phyloP scores from a whole-genome alignment of 768 basidiomycete species.

The Pulveroboletus sp. region DNA sequence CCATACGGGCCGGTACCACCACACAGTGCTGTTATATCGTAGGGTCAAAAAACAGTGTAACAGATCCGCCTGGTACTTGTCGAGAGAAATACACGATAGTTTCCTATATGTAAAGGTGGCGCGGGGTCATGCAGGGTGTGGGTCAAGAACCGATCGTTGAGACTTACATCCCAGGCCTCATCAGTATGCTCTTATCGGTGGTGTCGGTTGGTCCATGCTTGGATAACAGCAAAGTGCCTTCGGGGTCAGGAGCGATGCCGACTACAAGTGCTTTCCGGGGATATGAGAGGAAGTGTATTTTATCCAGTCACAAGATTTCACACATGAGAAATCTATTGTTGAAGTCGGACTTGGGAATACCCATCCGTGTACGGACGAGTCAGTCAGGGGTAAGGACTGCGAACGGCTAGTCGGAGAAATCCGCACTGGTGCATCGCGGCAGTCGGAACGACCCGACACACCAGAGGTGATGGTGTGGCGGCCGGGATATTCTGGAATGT shows the following conservation, averaged over 20 bases:
- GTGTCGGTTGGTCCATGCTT: slow-evolving; percentile 6
- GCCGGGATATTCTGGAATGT: neutral
- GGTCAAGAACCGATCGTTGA: neutral
- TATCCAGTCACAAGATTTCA: neutral
- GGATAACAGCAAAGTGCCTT: neutral
- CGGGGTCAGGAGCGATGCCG: neutral
- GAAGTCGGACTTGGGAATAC: neutral
- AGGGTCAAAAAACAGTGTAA: slow-evolving; percentile 16
- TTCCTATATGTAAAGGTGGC: slow-evolving; percentile 16
- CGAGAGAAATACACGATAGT: too few relatives aligned
- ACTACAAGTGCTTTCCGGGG: neutral
- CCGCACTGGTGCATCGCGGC: neutral
- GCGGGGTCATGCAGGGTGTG: slow-evolving; percentile 9
- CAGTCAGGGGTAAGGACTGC: slow-evolving; percentile 3
- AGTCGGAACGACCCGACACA: neutral
- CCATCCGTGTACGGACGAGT: neutral
- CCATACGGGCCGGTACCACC: neutral
- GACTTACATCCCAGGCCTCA: too few relatives aligned
- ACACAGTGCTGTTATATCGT: slow-evolving; percentile 6
- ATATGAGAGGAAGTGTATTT: neutral
- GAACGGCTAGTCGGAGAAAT: slow-evolving; percentile 1
- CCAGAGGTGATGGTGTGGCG: slow-evolving; percentile 12
- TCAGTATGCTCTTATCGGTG: too few relatives aligned
- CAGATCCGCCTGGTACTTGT: too few relatives aligned
- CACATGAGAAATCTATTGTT: slow-evolving; percentile 1